These are phyloP conservation scores for Komagataella kurtzmanii DNA, from an alignment of 805 yeast genomes.

Conservation along the genomic window DNA sequence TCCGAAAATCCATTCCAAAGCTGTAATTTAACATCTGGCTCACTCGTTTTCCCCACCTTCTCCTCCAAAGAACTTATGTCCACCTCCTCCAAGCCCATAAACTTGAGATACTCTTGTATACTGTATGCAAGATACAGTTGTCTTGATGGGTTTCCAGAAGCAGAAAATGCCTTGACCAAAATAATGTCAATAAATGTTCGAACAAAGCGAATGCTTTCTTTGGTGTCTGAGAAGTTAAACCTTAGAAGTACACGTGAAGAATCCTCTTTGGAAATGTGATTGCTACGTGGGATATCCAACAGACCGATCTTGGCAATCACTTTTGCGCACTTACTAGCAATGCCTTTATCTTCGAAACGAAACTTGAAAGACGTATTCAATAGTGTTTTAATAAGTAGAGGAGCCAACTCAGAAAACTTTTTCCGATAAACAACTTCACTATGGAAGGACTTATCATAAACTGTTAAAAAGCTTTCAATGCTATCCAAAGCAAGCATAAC, in stretches of 20 bases:
- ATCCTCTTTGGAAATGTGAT: constrained; percentile 19
- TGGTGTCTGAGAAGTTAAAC: constrained; percentile 45
- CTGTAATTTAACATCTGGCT: constrained; percentile 13
- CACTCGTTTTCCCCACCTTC: constrained; percentile 6
- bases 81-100: constrained; percentile 31
- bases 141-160: constrained; percentile 74
- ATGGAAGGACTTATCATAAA: constrained; percentile 37
- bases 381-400: constrained; percentile 36
- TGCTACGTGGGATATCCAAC: constrained; percentile 31
- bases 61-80: constrained; percentile 7
- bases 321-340: constrained; percentile 49
- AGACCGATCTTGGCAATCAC: constrained; percentile 73
- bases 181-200: constrained; percentile 49
- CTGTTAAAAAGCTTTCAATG: constrained; percentile 35
- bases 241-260: constrained; percentile 27
- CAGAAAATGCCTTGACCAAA: constrained; percentile 79
- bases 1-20: constrained; percentile 56
- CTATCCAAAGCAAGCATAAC: constrained; percentile 63
- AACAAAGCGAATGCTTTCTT: constrained; percentile 55
- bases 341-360: constrained; percentile 27
- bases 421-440: constrained; percentile 24
- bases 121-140: constrained; percentile 79
- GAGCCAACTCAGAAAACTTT: constrained; percentile 18
- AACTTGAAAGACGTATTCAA: constrained; percentile 45
- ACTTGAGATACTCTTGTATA: constrained; percentile 73